Conservation (phyloP, 2,329 filamentous ascomycete genomes). For the Juglanconis juglandina region DNA sequence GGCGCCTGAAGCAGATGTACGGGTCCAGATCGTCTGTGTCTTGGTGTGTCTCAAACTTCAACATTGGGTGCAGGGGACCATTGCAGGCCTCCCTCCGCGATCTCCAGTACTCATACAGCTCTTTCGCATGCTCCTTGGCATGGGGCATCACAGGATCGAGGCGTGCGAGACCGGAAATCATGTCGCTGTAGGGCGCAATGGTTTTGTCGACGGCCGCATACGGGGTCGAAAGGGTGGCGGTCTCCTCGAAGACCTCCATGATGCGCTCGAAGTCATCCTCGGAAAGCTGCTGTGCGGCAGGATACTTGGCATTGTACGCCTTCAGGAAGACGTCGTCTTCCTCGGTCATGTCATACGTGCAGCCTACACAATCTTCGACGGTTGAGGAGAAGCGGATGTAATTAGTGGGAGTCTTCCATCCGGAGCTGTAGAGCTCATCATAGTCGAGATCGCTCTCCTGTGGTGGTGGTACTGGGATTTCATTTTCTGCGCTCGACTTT, state of each 20-base stretch:
- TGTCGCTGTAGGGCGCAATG: conserved; percentile 71
- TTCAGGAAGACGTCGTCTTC: conserved; percentile 86
- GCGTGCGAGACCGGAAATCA: conserved; percentile 64
- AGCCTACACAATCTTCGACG: conserved; percentile 89
- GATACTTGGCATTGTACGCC: conserved; percentile 74
- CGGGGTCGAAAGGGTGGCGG: conserved; percentile 76
- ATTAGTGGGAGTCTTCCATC: conserved; percentile 79
- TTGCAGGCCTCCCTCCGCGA: conserved; percentile 65
- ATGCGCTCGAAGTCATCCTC: conserved; percentile 92
- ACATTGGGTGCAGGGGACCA: conserved; percentile 67
- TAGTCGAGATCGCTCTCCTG: conserved; percentile 71
- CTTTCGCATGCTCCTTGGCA: conserved; percentile 58
- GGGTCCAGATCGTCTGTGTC: conserved; percentile 95
- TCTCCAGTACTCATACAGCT: conserved; percentile 90
- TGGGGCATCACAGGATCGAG: conserved; percentile 49
- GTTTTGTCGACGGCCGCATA: conserved; percentile 88
- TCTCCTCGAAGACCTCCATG: conserved; percentile 93
- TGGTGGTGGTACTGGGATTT: conserved; percentile 64
- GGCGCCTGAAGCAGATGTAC: conserved; percentile 94
- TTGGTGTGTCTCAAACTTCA: conserved; percentile 92
- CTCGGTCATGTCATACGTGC: conserved; percentile 89
- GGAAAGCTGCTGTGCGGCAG: conserved; percentile 63
- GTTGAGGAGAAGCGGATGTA: conserved; percentile 98
- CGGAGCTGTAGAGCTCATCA: conserved; percentile 78
- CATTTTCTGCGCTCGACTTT: conserved; percentile 50